These are phyloP conservation scores for Chlorella ohadii DNA, from an alignment of 139 green algal genomes.

Conservation along the genomic window DNA sequence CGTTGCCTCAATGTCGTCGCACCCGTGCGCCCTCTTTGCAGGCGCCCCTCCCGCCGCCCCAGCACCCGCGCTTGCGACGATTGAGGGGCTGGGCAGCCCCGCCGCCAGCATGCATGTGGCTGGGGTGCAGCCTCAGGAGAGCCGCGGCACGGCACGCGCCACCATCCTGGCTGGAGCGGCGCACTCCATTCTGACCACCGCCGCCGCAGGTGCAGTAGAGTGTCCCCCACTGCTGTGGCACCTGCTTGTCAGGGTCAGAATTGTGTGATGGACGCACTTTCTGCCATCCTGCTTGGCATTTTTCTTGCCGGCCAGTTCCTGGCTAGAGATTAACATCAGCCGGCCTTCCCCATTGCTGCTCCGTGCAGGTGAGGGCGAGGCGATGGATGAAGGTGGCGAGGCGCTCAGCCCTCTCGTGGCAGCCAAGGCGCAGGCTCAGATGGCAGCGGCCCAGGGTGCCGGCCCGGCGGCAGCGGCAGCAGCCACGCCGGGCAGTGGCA, in stretches of 20 bases:
- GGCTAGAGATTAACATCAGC: background rate
- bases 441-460: background rate
- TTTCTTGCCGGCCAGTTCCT: too few species aligned
- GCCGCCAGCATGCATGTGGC: background rate
- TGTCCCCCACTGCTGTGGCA: background rate
- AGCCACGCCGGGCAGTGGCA: background rate
- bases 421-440: background rate
- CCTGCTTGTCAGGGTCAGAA: too few species aligned
- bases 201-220: background rate
- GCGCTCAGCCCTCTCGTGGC: slow-evolving; percentile 29
- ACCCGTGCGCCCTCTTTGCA: too few species aligned
- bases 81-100: slow-evolving; percentile 24
- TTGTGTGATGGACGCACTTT: background rate
- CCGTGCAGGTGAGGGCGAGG: slow-evolving; percentile 27
- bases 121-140: background rate
- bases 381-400: slow-evolving; percentile 14
- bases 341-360: too few species aligned
- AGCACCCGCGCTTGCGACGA: background rate
- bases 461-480: background rate
- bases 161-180: slow-evolving; percentile 25
- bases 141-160: slow-evolving; percentile 21
- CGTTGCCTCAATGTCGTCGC: too few species aligned
- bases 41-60: background rate
- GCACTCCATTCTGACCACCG: slow-evolving; percentile 36
- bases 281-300: too few species aligned